Base-by-base conservation (phyloP, 2,329 filamentous ascomycete genomes). In the Exophiala sideris region DNA sequence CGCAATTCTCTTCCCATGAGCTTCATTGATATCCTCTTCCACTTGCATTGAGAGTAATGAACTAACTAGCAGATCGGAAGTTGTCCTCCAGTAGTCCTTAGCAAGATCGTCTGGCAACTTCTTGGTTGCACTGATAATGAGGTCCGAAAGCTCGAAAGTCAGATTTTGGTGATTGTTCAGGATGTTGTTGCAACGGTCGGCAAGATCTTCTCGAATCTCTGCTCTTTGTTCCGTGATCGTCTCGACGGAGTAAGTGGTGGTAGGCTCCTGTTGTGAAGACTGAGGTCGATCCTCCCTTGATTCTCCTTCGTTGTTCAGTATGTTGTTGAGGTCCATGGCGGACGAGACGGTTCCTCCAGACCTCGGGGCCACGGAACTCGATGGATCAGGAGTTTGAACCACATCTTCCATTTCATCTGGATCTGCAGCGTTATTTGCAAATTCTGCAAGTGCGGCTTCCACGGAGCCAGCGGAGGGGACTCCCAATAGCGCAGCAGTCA, bases 171-270 rank as follows among this genome's bases (percentile, higher is more conserved):
- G 91, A 35, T 87, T 86, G 68, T 92, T 88, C 49, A 99, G 85
- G 33, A 97, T 85, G 65, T 96, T 91, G 18, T 99, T 77, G 61
- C 89, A 95, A 54, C 90, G 87, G 64, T 96, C 91, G 55, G 97
- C 91, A 50, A 97, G 73, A 52, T 89, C 86, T 16, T 83, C 78
- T 36, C 89, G 83, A 38, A 97, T 76, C n/a, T 78, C 80, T 3
- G 80, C 78, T 42, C 94, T 85, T 68, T 89, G 82, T 33, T 82
- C 81, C 58, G 96, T 89, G 5, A 99, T 77, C 60, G 91, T 87
- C 54, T 96, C 89, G 53, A 91, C 79, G 0, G 88, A 59, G 40
- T 60, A 59, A 4, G 32, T n/a, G 1, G 42, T 20, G 9, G 58
- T 45, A 7, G 48, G 6, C 3, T 55, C 48, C 12, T 20, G 38